Base-by-base conservation (phyloP, 352 stramenopile species). In the Pythium myriotylum region DNA sequence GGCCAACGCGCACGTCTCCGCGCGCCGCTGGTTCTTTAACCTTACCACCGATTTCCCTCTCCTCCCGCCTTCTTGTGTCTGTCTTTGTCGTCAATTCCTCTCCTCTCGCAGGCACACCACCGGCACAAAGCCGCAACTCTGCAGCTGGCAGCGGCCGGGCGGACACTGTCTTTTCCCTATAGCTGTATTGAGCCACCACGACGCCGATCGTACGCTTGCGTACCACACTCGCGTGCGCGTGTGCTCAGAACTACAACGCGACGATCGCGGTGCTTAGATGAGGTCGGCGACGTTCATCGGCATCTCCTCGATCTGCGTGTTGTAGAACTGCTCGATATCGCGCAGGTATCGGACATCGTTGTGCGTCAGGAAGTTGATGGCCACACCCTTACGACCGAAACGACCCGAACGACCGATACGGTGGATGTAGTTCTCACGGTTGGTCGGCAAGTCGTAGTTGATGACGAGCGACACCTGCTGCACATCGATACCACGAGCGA, bases 371-470 rank as follows among this genome's bases (percentile, higher is more conserved):
- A 99, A 99, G 93, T 99, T 99, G 85, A 99, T 99, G 59, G 97
- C 97, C 51, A 99, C 97, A 93, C 98, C 98, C 91, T 99, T 99
- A 88, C 97, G 91, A 77, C 98, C 98, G 79, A 99, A 99, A 89
- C 98, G 97, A 77, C 98, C 98, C 59, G 92, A 98, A 77, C 98
- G 96, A 93, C 98, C 98, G 79, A 99, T 99, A 89, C 98, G 95
- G 80, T 99, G 98, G 65, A 99, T 99, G 88, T 99, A 99, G 81
- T 99, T 99, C 84, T 99, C 98, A 74, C 97, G 94, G 87, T 99
- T 99, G 24, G 95, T 98, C 45, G 97, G 97, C 62, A 99, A 82
- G 75, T 99, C 97, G 84, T 99, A 99, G 93, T 99, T 99, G 79
- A 99, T 99, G 49, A 98, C 94, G 51, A 98, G 84, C 70, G 90